Evolutionary conservation across 108 stramenopile species (phyloP), one percentile per base, ranked within the genome.

Genomic region (Epithemia pelagica): DNA sequence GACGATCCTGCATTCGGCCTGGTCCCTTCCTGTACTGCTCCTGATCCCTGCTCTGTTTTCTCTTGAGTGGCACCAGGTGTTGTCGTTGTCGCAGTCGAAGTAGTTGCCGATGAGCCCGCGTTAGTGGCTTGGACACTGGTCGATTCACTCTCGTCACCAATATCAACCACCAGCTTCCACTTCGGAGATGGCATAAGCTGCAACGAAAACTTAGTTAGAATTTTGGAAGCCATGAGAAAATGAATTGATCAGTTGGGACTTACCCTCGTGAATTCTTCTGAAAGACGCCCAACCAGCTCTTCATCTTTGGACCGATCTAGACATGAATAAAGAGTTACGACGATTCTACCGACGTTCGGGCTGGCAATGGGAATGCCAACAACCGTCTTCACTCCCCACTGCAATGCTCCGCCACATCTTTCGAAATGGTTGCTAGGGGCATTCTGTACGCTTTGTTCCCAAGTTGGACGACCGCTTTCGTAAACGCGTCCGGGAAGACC

Each of bases 381-480:
- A 8, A 89, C 89, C n/a, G 89, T 94, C 68, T 88, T 91, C 59
- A 94, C 75, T 18, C 88, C 88, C 82, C 90, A 94, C 62, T 94
- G 89, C 21, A 70, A 27, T 1, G 92, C 92, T 5, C 92, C 92
- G 51, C 92, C 92, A 27, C 88, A 81, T 23, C 92, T 76, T 66
- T 94, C 92, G 54, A 94, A 94, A 7, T 87, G 77, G 30, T 76
- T 74, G 54, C 70, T 46, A 8, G 88, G 85, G 8, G 88, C 88
- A 54, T 89, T 84, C 15, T 79, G 62, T 5, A 94, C 77, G 32
- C 70, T 74, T 64, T 91, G 89, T 57, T 91, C 89, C 92, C 92
- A 94, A 25, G 86, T 74, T 5, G 84, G 70, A 30, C 75, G 54
- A 2, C 86, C 86, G 26, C 69, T 64, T 30, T 77, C 63, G 58